phyloP scores from a whole-genome alignment of 2,329 filamentous ascomycete genomes.

The Alternaria tenuissima region DNA sequence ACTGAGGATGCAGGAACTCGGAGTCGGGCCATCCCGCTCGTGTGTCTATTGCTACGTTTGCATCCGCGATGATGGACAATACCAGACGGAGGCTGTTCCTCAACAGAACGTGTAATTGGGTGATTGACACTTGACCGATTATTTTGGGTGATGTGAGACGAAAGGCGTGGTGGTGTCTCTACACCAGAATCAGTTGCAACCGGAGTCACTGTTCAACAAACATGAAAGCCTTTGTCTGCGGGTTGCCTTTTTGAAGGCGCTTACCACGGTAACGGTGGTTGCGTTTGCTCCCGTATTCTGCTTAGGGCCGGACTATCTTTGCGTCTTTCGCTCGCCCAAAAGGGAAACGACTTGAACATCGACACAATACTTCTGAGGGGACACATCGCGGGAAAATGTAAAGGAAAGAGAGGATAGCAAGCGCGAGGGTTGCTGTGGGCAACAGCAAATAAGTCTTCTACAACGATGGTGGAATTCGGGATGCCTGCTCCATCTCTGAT shows the following conservation, averaged over 20 bases:
- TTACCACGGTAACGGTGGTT: conserved; percentile 1
- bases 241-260: neutral
- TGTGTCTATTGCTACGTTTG: neutral
- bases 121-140: neutral
- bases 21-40: neutral
- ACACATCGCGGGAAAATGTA: neutral
- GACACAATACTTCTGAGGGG: neutral
- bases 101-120: neutral
- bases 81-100: neutral
- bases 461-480: neutral
- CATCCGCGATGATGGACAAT: neutral
- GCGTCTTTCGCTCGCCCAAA: neutral
- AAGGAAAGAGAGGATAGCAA: neutral
- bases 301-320: neutral
- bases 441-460: neutral
- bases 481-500: neutral
- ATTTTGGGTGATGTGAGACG: neutral
- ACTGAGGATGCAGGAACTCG: neutral
- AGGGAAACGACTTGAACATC: neutral
- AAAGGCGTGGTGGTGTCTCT: neutral
- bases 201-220: neutral
- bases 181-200: neutral
- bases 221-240: neutral
- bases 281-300: neutral
- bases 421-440: too few relatives aligned